Conservation (phyloP, 192 early-diverging fungal species). For the Coemansia sp. region DNA sequence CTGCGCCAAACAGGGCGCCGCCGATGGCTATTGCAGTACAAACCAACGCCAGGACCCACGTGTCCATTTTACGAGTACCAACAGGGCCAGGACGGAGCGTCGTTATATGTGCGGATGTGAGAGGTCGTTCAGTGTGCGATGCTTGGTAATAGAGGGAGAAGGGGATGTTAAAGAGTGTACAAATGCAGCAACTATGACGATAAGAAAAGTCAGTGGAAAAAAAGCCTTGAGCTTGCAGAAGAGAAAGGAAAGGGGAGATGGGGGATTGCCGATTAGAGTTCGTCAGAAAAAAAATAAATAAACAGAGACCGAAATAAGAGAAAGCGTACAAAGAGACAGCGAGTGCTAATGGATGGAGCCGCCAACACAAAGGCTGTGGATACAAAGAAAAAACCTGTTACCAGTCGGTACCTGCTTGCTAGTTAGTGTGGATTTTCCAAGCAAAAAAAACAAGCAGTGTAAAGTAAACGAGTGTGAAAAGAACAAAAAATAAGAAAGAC, state of each 20-base stretch:
- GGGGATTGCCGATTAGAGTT: background rate
- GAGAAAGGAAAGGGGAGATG: background rate
- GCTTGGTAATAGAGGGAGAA: constrained; percentile 6
- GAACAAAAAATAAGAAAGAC: constrained; percentile 18
- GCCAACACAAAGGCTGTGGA: constrained; percentile 1
- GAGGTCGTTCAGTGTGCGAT: background rate
- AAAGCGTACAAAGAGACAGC: background rate
- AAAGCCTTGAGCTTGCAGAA: background rate
- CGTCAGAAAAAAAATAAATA: background rate
- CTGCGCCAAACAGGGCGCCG: constrained; percentile 11
- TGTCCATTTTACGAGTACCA: constrained; percentile 9
- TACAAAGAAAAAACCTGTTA: constrained; percentile 8
- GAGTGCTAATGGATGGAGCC: background rate
- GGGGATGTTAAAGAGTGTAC: background rate
- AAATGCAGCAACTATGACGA: background rate
- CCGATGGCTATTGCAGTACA: constrained; percentile 12
- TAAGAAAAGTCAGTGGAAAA: background rate
- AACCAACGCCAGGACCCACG: constrained; percentile 18
- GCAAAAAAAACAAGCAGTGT: background rate
- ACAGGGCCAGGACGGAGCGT: background rate
- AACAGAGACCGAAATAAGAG: background rate
- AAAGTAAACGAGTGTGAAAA: background rate
- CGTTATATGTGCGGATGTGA: background rate
- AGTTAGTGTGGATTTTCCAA: background rate
- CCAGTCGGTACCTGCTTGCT: background rate